phyloP scores from a whole-genome alignment of 2,329 filamentous ascomycete species.

The Zymoseptoria crescenta region DNA sequence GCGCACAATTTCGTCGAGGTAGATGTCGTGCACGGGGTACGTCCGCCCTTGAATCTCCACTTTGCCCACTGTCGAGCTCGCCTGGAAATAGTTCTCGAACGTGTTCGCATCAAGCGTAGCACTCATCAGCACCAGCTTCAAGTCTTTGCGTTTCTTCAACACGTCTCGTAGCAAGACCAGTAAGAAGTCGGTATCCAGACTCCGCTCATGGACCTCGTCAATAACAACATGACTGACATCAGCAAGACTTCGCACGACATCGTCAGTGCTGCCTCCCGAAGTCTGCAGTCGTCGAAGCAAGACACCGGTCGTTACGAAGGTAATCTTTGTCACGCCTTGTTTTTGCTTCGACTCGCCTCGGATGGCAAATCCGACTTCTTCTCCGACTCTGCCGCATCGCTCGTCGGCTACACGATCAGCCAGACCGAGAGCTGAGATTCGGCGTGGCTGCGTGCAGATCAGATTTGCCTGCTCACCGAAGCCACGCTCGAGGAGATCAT shows the following conservation, averaged over 20 bases:
- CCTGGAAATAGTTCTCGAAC: slow-evolving; percentile 74
- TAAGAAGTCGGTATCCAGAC: slow-evolving; percentile 89
- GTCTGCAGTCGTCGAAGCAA: slow-evolving; percentile 85
- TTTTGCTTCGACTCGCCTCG: slow-evolving; percentile 78
- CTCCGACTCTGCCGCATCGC: slow-evolving; percentile 69
- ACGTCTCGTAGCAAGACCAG: slow-evolving; percentile 82
- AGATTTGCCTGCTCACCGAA: slow-evolving; percentile 78
- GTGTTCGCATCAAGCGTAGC: slow-evolving; percentile 84
- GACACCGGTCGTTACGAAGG: slow-evolving; percentile 93
- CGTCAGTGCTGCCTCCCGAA: slow-evolving; percentile 69
- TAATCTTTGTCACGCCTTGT: slow-evolving; percentile 70
- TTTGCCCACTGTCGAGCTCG: slow-evolving; percentile 52
- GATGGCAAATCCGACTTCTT: slow-evolving; percentile 87
- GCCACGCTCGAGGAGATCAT: slow-evolving; percentile 72
- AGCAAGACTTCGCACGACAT: slow-evolving; percentile 71
- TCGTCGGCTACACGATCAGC: slow-evolving; percentile 94
- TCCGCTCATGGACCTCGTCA: slow-evolving; percentile 93
- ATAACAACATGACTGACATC: slow-evolving; percentile 93
- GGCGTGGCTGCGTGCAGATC: slow-evolving; percentile 87
- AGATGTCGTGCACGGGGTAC: slow-evolving; percentile 81
- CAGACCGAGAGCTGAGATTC: slow-evolving; percentile 88
- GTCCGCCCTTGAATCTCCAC: slow-evolving; percentile 86
- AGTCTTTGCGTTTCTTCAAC: slow-evolving; percentile 61
- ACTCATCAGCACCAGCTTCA: slow-evolving; percentile 93
- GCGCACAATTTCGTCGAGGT: slow-evolving; percentile 77